Base-by-base conservation (phyloP, 2,329 filamentous ascomycete species). In the Atkinsonella hypoxylon region DNA sequence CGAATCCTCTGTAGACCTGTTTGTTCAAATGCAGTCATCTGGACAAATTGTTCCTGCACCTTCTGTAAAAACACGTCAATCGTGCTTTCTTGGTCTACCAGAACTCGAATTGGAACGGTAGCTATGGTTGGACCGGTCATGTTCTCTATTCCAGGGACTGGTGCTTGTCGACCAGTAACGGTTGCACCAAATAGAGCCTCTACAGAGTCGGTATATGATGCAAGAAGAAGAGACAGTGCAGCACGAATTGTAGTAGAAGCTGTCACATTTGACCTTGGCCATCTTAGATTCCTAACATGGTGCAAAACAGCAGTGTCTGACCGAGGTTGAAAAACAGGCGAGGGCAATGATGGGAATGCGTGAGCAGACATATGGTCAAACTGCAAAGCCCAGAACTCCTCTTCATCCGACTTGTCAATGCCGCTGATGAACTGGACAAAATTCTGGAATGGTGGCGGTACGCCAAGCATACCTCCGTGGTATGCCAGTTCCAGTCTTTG, bases 1-100 rank as follows among this genome's bases (percentile, higher is more conserved):
- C 41, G 45, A 38, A 51, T 51, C 3, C 13, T 15, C 20, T 47
- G 49, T 20, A 53, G 30, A 7, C 51, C 51, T 3, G 38, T 47
- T 31, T 53, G 51, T 8, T 53, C 51, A 18, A 43, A 50, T 32
- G 47, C 34, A 13, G 38, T 42, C 32, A 50, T 53, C 2, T 55
- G 51, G 1, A 51, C 20, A 1, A 42, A 41, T 31, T 56, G 51
- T 1, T 45, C 20, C 18, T 62, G 59, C 0, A 61, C 40, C 1
- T 59, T 56, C 18, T 71, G 59, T 11, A 81, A 60, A 48, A 71
- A 74, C 13, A 71, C 60, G 0, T 56, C 52, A 7, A 72, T 60
- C 1, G 61, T 59, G 15, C 43, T 34, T 10, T 51, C 36, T 11
- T 32, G 39, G 75, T 64, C 61, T n/a, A 60, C 7, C 0, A 17